Base-by-base conservation (phyloP, 2,329 filamentous ascomycete genomes). In the Fusarium dimerum region DNA sequence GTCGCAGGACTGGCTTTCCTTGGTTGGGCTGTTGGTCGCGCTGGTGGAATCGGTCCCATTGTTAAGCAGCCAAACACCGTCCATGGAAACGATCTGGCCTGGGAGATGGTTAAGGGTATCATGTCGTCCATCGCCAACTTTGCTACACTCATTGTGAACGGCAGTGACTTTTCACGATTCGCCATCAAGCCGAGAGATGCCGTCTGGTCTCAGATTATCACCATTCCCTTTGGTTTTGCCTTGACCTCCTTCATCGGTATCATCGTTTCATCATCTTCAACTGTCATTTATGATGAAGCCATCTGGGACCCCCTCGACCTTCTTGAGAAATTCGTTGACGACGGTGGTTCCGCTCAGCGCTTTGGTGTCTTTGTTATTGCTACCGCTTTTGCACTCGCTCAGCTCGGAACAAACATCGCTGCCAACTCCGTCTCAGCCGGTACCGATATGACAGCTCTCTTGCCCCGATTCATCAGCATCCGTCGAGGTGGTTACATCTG, bases 71-170 rank as follows among this genome's bases (percentile, higher is more conserved):
- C 81, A 0, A 80, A 82, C 43, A 82, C 75, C 5, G 71, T 84
- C 5, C 73, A 83, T 5, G 92, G 92, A 29, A 87, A 82, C 54
- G 79, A 79, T 0, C 78, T 96, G 4, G 90, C 78, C 2, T 97
- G 92, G 92, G 83, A 85, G 20, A 85, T 96, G 52, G 82, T 97
- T 54, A 87, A 86, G 55, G 90, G 90, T 38, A 86, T 96, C 72
- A 96, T 96, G 91, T 87, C 82, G 20, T 87, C 89, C 5, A 92
- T 97, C 59, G 89, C 90, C 63, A 96, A 96, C 74, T 96, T 96
- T 66, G 89, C 91, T 1, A 91, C 92, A 0, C 79, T 96, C 34
- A 94, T 96, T 61, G 81, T 88, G 54, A 86, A 95, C 69, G 86
- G 90, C 60, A 89, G 89, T 0, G 91, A 96, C 66, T 96, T 96